Conservation (phyloP, 2,329 filamentous ascomycete species). For the Tolypocladium cylindrosporum region DNA sequence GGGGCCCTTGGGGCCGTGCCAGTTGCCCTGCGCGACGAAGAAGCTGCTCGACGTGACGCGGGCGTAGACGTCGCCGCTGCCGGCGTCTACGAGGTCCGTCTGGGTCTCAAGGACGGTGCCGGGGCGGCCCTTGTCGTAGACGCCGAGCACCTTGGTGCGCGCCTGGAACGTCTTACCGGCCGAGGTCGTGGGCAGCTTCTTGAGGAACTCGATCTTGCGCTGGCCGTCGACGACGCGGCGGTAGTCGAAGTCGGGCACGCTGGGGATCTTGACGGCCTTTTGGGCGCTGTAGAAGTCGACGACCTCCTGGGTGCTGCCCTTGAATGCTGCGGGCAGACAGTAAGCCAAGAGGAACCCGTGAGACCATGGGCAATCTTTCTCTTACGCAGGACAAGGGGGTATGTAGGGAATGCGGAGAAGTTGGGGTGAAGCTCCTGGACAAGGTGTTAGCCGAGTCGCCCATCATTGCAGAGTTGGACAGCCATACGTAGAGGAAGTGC, state of each 20-base stretch:
- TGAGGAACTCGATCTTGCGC: constrained; percentile 67
- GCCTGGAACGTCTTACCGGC: constrained; percentile 66
- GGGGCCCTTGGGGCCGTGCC: constrained; percentile 86
- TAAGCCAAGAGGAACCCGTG: background rate
- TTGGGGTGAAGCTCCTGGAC: constrained; percentile 73
- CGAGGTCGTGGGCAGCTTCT: constrained; percentile 63
- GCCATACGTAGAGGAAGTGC: constrained; percentile 77
- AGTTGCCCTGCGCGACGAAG: constrained; percentile 69
- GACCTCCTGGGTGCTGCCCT: constrained; percentile 64
- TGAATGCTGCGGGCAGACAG: constrained; percentile 48
- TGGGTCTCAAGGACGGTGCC: constrained; percentile 76
- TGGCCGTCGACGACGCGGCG: constrained; percentile 74
- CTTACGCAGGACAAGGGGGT: constrained; percentile 69
- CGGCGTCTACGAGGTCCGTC: constrained; percentile 62
- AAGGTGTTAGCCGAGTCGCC: background rate
- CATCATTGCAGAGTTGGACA: background rate
- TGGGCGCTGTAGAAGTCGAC: constrained; percentile 74
- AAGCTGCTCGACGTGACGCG: constrained; percentile 63
- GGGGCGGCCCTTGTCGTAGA: constrained; percentile 83
- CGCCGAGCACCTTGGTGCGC: constrained; percentile 67
- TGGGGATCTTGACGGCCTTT: constrained; percentile 57
- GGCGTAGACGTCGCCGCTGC: constrained; percentile 59
- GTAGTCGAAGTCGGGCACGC: constrained; percentile 66
- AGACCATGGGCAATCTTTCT: background rate
- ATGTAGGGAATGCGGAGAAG: constrained; percentile 84